Evolutionary conservation across 1,284 basidiomycete genomes (phyloP).

Genomic region (Amylostereum chailletii): DNA sequence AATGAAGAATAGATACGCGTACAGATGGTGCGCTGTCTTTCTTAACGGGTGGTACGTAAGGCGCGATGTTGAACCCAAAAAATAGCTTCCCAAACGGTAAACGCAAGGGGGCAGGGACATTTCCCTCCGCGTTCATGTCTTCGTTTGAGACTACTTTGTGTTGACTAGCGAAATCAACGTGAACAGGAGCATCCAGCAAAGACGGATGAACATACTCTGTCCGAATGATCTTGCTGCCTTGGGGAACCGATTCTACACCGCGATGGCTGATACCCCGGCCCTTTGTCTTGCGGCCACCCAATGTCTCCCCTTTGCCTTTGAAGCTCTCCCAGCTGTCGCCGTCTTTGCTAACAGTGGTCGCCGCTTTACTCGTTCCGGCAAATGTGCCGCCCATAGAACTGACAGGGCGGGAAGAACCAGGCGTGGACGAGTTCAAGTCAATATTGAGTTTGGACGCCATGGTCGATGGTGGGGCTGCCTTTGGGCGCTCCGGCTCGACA

Average conservation of each 20-base stretch:
- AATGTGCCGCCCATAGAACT: conserved; percentile 68
- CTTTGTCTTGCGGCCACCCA: conserved; percentile 83
- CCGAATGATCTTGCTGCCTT: conserved; percentile 79
- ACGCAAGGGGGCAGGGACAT: conserved; percentile 85
- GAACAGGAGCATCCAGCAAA: background rate
- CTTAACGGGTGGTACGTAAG: conserved; percentile 52
- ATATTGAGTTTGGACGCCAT: conserved; percentile 99
- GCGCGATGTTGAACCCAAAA: conserved; percentile 80
- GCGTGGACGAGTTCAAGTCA: conserved; percentile 76
- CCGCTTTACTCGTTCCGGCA: conserved; percentile 33
- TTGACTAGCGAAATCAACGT: conserved; percentile 43
- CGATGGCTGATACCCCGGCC: conserved; percentile 84
- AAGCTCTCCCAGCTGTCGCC: conserved; percentile 87
- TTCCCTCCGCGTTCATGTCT: conserved; percentile 65
- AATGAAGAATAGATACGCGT: background rate
- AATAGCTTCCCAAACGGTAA: conserved; percentile 91
- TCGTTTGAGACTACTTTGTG: conserved; percentile 82
- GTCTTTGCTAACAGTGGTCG: conserved; percentile 53
- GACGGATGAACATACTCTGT: conserved; percentile 63
- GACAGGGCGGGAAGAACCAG: conserved; percentile 72
- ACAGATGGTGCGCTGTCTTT: conserved; percentile 13
- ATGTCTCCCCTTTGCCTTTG: conserved; percentile 86
- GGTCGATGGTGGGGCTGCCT: conserved; percentile 74
- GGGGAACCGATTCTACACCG: conserved; percentile 72
- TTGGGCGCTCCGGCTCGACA: conserved; percentile 86